Evolutionary conservation across 345 rosid species (phyloP).

Genomic region (Eutrema japonicum): DNA sequence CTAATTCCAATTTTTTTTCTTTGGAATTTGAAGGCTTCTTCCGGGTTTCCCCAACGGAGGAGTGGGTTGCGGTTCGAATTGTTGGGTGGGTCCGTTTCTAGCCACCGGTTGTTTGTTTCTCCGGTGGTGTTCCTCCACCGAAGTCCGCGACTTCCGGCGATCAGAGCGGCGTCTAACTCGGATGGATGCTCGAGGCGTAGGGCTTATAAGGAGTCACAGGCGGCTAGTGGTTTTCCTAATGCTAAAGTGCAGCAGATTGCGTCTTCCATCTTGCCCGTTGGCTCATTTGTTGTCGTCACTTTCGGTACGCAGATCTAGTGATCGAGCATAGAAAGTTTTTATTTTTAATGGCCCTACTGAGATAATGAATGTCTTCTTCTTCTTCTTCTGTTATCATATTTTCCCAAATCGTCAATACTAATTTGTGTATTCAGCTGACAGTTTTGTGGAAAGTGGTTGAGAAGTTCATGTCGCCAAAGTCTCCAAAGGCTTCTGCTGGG

Average conservation of each 20-base stretch:
- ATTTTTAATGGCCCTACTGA: background rate
- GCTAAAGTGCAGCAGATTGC: constrained; percentile 67
- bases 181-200: constrained; percentile 59
- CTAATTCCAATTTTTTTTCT: background rate
- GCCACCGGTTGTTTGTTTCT: constrained; percentile 33
- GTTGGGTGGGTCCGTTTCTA: constrained; percentile 28
- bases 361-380: background rate
- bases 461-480: constrained; percentile 64
- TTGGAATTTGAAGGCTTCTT: constrained; percentile 44
- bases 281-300: constrained; percentile 57
- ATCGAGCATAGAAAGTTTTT: background rate
- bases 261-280: constrained; percentile 62
- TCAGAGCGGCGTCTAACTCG: constrained; percentile 51
- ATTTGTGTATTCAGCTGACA: constrained; percentile 84
- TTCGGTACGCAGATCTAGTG: constrained; percentile 59
- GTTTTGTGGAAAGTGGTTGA: constrained; percentile 92
- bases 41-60: constrained; percentile 33
- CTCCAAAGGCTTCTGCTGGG: constrained; percentile 45
- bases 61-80: constrained; percentile 38
- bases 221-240: constrained; percentile 49
- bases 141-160: constrained; percentile 53
- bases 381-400: constrained; percentile 19
- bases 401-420: constrained; percentile 47
- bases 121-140: constrained; percentile 41
- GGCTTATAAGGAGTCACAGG: constrained; percentile 67